These are phyloP conservation scores for rapeseed (Brassica napus) DNA, from an alignment of 345 rosid genomes.

Conservation along the genomic window Da-Ae NC_063451.1:18223001-18223500, in stretches of 20 bases:
- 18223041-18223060: background rate
- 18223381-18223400: no score
- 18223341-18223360: no score
- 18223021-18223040: conserved; percentile 3
- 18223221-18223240: conserved; percentile 7
- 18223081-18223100: background rate
- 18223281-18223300: background rate
- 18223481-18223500: no score
- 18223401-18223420: no score
- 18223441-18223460: no score
- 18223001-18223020: conserved; percentile 19
- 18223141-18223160: background rate
- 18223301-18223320: background rate
- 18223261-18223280: background rate
- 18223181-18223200: background rate
- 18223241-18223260: background rate
- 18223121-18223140: conserved; percentile 1
- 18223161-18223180: background rate
- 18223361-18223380: no score
- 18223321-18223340: background rate
- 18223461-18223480: no score
- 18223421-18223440: no score
- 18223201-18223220: conserved; percentile 14
- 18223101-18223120: background rate
- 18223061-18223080: background rate